These are phyloP conservation scores for Lichtheimia ornata DNA, from an alignment of 371 early-diverging fungal genomes.

Conservation along the genomic window DNA sequence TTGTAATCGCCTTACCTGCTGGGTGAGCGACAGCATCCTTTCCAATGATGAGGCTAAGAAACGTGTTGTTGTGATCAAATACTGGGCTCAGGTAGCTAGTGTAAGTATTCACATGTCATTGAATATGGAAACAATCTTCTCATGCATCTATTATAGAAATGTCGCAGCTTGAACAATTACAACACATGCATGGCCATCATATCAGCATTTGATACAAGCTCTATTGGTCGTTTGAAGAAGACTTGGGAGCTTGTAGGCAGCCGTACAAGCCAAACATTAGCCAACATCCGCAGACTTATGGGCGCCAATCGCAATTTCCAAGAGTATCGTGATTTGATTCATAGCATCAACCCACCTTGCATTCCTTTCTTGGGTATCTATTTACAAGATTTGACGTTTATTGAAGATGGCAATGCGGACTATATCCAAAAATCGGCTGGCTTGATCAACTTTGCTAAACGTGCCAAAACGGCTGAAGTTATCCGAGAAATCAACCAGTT, in stretches of 20 bases:
- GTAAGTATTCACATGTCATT: conserved; percentile 30
- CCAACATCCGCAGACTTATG: conserved; percentile 62
- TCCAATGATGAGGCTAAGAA: conserved; percentile 73
- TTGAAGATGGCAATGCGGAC: conserved; percentile 90
- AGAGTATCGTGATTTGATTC: conserved; percentile 81
- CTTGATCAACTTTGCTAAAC: conserved; percentile 91
- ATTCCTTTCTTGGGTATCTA: conserved; percentile 89
- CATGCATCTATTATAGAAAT: conserved; percentile 30
- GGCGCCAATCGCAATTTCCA: conserved; percentile 80
- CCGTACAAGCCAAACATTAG: conserved; percentile 47
- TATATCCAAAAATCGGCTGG: conserved; percentile 54
- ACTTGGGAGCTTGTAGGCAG: conserved; percentile 71
- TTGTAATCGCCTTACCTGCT: conserved; percentile 66
- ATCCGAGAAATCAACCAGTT: conserved; percentile 89
- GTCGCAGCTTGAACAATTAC: conserved; percentile 83
- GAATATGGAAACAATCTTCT: too few relatives aligned
- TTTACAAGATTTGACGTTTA: conserved; percentile 89
- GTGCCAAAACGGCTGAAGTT: conserved; percentile 80
- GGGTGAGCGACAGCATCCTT: conserved; percentile 80
- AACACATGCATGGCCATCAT: conserved; percentile 87
- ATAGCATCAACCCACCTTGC: conserved; percentile 84
- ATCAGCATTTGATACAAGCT: conserved; percentile 84
- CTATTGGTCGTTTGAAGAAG: conserved; percentile 81
- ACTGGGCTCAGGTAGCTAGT: conserved; percentile 82
- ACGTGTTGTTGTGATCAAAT: conserved; percentile 72